phyloP scores from a whole-genome alignment of 164 flowering plant genomes.

The Vitis amurensis region DNA sequence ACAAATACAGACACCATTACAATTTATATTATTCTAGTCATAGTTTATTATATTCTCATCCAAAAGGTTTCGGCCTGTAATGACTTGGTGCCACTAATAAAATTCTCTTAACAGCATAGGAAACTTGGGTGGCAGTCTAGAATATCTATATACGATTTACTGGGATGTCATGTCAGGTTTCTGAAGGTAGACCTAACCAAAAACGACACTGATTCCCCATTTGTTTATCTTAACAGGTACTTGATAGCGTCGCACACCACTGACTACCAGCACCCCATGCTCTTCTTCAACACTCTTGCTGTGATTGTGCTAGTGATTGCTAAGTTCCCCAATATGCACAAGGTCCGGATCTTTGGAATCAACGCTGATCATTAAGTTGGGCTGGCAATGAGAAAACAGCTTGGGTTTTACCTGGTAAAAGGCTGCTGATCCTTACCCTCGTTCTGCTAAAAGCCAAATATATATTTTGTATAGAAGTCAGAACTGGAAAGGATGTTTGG shows the following conservation, averaged over 20 bases:
- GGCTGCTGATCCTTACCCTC: constrained; percentile 12
- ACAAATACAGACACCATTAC: no score
- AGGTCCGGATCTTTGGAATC: constrained; percentile 76
- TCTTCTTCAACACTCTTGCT: constrained; percentile 72
- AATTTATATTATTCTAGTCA: no score
- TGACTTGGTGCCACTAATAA: no score
- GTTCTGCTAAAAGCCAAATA: constrained; percentile 6
- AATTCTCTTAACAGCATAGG: no score
- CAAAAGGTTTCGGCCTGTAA: no score
- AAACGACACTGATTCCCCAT: background rate
- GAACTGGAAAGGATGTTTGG: constrained; percentile 16
- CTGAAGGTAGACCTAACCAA: background rate
- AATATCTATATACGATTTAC: no score
- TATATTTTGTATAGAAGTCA: constrained; percentile 28
- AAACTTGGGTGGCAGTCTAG: no score
- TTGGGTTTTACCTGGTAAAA: constrained; percentile 10
- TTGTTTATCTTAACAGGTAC: constrained; percentile 42
- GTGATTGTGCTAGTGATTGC: constrained; percentile 69
- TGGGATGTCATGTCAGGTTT: background rate
- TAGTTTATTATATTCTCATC: no score
- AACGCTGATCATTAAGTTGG: constrained; percentile 48
- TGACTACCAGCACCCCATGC: constrained; percentile 78
- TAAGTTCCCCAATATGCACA: constrained; percentile 88
- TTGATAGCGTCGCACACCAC: constrained; percentile 88
- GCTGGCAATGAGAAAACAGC: background rate